Evolutionary conservation across 345 rosid genomes (phyloP).

Genomic region (Noccaea caerulescens): DNA sequence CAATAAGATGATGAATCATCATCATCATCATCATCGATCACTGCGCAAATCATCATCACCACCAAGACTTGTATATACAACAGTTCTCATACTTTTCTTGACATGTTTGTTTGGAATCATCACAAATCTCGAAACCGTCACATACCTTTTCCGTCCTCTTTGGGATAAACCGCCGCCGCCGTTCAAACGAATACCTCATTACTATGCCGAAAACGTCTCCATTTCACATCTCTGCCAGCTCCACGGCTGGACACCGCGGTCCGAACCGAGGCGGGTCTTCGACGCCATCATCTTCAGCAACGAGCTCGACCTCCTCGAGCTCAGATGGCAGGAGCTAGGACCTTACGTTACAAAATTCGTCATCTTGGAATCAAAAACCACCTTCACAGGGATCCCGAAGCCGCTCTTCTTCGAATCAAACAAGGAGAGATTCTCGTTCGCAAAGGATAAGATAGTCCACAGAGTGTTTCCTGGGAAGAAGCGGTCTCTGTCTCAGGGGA

Average conservation of each 20-base stretch:
- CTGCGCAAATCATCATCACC: conserved; percentile 43
- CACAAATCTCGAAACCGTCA: conserved; percentile 49
- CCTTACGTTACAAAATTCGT: conserved; percentile 75
- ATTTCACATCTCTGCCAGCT: conserved; percentile 78
- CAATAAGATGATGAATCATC: conserved; percentile 52
- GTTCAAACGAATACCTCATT: conserved; percentile 74
- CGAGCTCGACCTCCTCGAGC: conserved; percentile 83
- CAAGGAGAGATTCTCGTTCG: conserved; percentile 62
- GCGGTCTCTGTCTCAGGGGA: conserved; percentile 41
- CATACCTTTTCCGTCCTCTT: conserved; percentile 81
- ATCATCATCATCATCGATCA: conserved; percentile 36
- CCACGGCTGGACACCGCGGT: conserved; percentile 80
- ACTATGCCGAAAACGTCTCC: conserved; percentile 90
- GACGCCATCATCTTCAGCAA: conserved; percentile 87
- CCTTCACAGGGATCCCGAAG: conserved; percentile 88
- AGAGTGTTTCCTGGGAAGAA: conserved; percentile 62
- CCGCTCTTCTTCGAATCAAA: conserved; percentile 67
- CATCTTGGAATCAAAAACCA: conserved; percentile 80
- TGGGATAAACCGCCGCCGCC: conserved; percentile 89
- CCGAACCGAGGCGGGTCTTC: conserved; percentile 65
- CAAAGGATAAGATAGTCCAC: conserved; percentile 63
- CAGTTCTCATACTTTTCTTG: conserved; percentile 55
- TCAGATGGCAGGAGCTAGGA: conserved; percentile 77
- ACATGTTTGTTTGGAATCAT: conserved; percentile 57
- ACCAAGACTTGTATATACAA: conserved; percentile 43